phyloP scores from a whole-genome alignment of 2,329 filamentous ascomycete species.

The Pseudocercospora crystallina region DNA sequence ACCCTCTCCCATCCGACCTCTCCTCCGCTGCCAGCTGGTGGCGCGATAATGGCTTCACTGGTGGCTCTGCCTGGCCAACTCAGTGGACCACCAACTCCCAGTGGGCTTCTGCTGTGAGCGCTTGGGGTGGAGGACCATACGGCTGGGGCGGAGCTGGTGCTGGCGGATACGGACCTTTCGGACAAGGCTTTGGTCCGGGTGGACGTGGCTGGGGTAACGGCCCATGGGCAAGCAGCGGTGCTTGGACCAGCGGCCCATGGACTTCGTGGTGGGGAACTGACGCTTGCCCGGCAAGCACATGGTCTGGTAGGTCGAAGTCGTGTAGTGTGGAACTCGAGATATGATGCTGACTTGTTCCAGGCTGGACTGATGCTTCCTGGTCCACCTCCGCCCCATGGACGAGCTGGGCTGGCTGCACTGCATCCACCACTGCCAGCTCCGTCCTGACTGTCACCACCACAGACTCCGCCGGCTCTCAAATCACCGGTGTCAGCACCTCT shows the following conservation, averaged over 20 bases:
- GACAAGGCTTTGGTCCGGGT: constrained; percentile 16
- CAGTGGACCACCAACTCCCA: constrained; percentile 23
- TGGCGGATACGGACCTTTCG: constrained; percentile 27
- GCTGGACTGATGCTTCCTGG: constrained; percentile 37
- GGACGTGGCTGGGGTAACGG: constrained; percentile 33
- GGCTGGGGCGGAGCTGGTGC: constrained; percentile 18
- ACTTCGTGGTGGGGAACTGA: constrained; percentile 38
- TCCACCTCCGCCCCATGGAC: constrained; percentile 36
- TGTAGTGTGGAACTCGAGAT: not conserved
- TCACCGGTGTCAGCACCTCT: constrained; percentile 26
- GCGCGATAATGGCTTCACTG: constrained; percentile 19
- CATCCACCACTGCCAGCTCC: constrained; percentile 33
- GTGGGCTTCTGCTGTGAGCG: constrained; percentile 22
- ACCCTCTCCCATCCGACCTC: constrained; percentile 28
- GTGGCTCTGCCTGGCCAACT: constrained; percentile 22
- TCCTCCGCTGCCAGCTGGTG: constrained; percentile 20
- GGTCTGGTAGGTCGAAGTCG: constrained; percentile 27
- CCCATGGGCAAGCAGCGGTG: constrained; percentile 31
- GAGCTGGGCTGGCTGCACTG: constrained; percentile 35
- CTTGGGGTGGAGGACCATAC: constrained; percentile 15
- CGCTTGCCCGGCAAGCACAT: constrained; percentile 35
- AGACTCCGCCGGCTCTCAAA: constrained; percentile 21
- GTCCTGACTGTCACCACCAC: constrained; percentile 33
- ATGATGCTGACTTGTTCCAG: constrained; percentile 15
- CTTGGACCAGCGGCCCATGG: constrained; percentile 37